Percentiles rank a stretch among this genome's conserved stretches.
Evolutionary conservation across 345 rosid species (phyloP).

Genomic region (Heritiera fomes): DNA sequence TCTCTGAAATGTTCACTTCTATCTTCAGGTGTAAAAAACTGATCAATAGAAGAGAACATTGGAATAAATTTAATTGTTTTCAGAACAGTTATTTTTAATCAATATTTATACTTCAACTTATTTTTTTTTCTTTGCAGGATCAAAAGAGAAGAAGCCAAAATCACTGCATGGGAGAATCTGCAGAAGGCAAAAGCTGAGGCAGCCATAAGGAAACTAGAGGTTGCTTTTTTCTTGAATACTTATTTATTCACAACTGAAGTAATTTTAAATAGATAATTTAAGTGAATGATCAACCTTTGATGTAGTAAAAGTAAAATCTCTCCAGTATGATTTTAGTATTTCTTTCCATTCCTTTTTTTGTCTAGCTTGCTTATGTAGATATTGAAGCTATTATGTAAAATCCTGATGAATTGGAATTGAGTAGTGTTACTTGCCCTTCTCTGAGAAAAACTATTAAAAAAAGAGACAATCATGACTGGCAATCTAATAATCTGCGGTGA

Average conservation of each 20-base stretch:
- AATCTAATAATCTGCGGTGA: background rate
- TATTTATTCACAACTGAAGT: constrained; percentile 11
- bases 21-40: background rate
- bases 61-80: background rate
- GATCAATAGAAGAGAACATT: background rate
- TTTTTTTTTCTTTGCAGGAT: constrained; percentile 39
- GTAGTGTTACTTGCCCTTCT: background rate
- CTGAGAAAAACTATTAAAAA: background rate
- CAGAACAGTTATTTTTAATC: background rate
- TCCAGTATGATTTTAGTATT: constrained; percentile 11
- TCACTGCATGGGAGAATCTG: constrained; percentile 93
- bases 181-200: constrained; percentile 99
- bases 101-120: background rate
- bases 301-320: background rate
- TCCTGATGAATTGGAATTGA: background rate
- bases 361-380: background rate
- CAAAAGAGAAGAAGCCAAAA: constrained; percentile 86
- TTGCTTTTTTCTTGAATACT: constrained; percentile 33
- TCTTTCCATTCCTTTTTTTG: constrained; percentile 7
- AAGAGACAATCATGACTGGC: background rate
- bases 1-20: background rate
- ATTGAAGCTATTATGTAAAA: background rate
- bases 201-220: constrained; percentile 93
- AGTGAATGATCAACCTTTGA: constrained; percentile 15
- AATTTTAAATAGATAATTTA: background rate